phyloP scores from a whole-genome alignment of 2,329 filamentous ascomycete genomes.

The Cercospora sojina region DNA sequence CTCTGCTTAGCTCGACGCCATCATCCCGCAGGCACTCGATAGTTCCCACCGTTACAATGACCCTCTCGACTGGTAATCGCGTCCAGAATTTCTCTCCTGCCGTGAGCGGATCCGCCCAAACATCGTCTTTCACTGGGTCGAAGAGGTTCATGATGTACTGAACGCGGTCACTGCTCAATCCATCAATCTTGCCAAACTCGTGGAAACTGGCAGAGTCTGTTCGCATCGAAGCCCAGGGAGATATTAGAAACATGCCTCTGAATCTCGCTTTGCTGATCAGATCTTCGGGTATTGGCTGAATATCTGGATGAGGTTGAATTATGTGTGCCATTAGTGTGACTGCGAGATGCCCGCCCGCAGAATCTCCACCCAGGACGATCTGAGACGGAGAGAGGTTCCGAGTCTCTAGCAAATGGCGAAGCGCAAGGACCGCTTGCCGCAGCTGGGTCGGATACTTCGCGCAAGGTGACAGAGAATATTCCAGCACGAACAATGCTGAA shows the following conservation, averaged over 20 bases:
- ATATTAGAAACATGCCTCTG: not conserved
- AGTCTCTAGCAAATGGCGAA: not conserved
- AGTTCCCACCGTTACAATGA: not conserved
- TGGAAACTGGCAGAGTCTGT: not conserved
- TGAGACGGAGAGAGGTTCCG: not conserved
- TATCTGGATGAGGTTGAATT: not conserved
- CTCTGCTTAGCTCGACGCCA: not conserved
- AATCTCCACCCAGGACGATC: not conserved
- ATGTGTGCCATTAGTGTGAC: not conserved
- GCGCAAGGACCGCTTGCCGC: not conserved
- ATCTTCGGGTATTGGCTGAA: not conserved
- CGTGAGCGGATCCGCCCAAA: not conserved
- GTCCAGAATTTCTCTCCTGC: not conserved
- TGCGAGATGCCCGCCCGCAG: not conserved
- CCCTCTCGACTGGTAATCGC: not conserved
- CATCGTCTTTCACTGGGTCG: not conserved
- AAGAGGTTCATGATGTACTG: not conserved
- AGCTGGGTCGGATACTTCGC: not conserved
- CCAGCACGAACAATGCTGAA: not conserved
- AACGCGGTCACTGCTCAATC: not conserved
- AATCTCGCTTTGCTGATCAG: not conserved
- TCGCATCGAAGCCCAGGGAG: not conserved
- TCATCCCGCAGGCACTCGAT: not conserved
- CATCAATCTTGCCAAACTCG: not conserved
- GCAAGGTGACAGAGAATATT: not conserved